Base-by-base conservation (phyloP, 352 stramenopile species). In the Globisporangium takayamanum region DNA sequence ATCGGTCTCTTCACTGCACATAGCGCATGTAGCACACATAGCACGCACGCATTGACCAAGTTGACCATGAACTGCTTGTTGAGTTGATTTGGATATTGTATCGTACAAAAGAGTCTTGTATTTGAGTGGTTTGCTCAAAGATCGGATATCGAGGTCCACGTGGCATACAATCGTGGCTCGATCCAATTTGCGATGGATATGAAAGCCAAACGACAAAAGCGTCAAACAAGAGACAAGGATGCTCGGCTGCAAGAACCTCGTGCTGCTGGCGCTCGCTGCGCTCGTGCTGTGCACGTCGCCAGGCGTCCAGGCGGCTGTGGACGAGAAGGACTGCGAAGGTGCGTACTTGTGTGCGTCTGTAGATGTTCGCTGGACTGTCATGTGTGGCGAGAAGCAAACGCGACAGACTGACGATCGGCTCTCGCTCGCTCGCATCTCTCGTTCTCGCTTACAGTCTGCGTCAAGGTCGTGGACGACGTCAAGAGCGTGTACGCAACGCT, bases 301-400 rank as follows among this genome's bases (percentile, higher is more conserved):
- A 3, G 47, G 59, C 15, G 66, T 73, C 2, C 64, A 68, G 48
- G 78, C 76, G 2, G 74, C 78, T 20, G 78, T 75, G 14, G 88
- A 95, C 46, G 59, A 78, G 60, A 88, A 89, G 68, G 86, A 97
- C 30, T 98, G 92, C 65, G 90, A 97, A 96, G 89, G 91, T 97
- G 30, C 20, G 70, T 68, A 48, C 26, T 28, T 16, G 1, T 57
- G 26, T 50, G 45, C 42, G 49, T 37, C 47, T 37, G 30, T 44
- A 55, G 28, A 39, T 42, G 45, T 46, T 46, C 14, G 37, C 8
- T 14, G 14, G 37, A 15, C 37, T 44, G 14, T 22, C 30, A 7
- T 39, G 33, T 39, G 33, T 12, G 41, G 14, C 2, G 18, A 20
- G 14, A 8, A 20, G 14, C 7, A 22, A 30, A 28, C 41, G 33